Evolutionary conservation across 2,329 filamentous ascomycete genomes (phyloP), one percentile per base, ranked within the genome.

Genomic region (Ophiostoma sp.): DNA sequence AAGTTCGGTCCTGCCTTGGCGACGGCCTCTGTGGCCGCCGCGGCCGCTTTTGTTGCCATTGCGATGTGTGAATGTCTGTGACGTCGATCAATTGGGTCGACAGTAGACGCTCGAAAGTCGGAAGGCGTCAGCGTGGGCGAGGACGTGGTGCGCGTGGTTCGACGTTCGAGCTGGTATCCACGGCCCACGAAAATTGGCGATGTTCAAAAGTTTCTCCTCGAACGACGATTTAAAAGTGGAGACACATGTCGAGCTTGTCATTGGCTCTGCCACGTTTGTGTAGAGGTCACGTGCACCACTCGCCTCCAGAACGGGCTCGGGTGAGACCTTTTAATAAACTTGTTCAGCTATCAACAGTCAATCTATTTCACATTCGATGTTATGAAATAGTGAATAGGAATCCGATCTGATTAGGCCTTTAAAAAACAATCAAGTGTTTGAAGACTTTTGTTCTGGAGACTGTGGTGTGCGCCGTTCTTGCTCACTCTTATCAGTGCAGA

Each of bases 1-100:
- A 87, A 87, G 76, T 79, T 79, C 70, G 84, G 74, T 22, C 74
- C 57, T 12, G 70, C 79, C 78, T 82, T 80, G 74, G 81, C 81
- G 50, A 79, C 80, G 66, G 77, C 80, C 76, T 81, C 75, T 70
- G 76, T 83, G 61, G 80, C 82, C 80, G 80, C 80, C 64, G 76
- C 82, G 50, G 80, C 82, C 80, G 80, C 80, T 75, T 78, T 76
- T 63, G 74, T 70, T 68, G 77, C 77, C 76, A 78, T 76, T 71
- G 74, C 71, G 73, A 39, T 19, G 68, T 57, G 28, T 64, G n/a
- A 42, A 12, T 59, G 39, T 59, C 39, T 68, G 48, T 45, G 25
- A 15, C 15, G 45, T 31, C 17, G 7, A 19, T 2, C 31, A 42
- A 31, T 72, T 57, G 70, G n/a, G 9, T 52, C 19, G 28, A 11